Conservation (phyloP, 139 green algal genomes). For the Chlorella sp. region DNA sequence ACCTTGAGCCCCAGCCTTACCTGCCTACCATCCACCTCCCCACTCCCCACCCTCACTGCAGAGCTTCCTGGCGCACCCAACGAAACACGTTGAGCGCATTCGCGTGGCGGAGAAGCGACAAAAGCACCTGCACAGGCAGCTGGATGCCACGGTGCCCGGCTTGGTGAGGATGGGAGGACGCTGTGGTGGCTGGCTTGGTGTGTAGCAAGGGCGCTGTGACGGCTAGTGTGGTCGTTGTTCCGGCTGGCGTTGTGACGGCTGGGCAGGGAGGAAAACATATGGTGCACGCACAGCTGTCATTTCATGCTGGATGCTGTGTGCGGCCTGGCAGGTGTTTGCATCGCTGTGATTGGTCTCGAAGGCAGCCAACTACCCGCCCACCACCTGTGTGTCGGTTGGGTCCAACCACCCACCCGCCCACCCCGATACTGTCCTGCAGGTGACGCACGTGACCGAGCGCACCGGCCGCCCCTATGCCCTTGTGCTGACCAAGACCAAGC, state of each 20-base stretch:
- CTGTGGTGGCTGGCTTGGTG: too few relatives aligned
- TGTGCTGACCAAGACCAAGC: background rate
- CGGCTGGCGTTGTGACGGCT: too few relatives aligned
- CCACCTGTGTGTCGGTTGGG: background rate
- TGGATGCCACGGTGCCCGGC: background rate
- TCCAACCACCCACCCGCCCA: too few relatives aligned
- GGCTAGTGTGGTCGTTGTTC: too few relatives aligned
- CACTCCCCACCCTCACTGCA: background rate
- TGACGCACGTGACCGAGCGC: background rate
- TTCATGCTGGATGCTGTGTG: background rate
- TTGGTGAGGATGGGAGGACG: background rate
- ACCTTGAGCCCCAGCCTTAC: background rate
- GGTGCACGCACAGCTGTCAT: too few relatives aligned
- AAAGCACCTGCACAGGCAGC: background rate
- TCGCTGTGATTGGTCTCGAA: too few relatives aligned
- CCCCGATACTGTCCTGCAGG: background rate
- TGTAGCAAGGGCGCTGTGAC: background rate
- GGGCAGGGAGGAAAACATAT: too few relatives aligned
- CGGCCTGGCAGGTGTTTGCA: too few relatives aligned
- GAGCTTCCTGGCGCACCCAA: background rate
- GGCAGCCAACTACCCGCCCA: too few relatives aligned
- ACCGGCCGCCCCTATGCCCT: background rate
- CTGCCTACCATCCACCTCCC: background rate
- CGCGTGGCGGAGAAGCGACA: background rate
- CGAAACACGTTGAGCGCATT: background rate